Evolutionary conservation across 23 red algal genomes (phyloP), one percentile per base, ranked within the genome.

Genomic region (Gracilaria gracilis): DNA sequence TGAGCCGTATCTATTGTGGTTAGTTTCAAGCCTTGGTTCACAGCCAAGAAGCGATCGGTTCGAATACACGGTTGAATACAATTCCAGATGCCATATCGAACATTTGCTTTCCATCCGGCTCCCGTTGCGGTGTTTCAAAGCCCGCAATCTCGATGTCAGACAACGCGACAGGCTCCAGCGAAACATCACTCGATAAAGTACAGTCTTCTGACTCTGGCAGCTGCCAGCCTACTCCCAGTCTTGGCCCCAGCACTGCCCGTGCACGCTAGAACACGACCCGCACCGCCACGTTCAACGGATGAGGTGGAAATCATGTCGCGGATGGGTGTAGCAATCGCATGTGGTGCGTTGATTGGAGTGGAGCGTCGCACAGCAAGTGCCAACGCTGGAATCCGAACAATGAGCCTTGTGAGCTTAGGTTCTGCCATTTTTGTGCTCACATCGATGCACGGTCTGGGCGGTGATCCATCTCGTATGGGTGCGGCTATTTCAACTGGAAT

Each of bases 401-500:
- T 96, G 53, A 73, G 42, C 24, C 84, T 96, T 46, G 86, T 90
- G 19, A 75, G 58, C 0, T 48, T 96, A 7, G 94, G 94, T 1
- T 47, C 87, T 55, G 81, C 82, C 14, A 90, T 84, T 61, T 96
- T 96, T 61, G 84, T 88, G 5, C 71, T 96, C 15, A 83, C 71
- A 0, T 66, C 66, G 32, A 16, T 96, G 27, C 71, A 80, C 40
- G 91, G 91, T 1, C 85, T 96, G 21, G 50, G 54, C 24, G 94
- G 94, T 16, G 94, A 91, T 73, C 65, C 94, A 15, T 27, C 48
- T 23, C 79, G 94, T 6, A 90, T 96, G 81, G 86, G 67, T 9
- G 94, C 94, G 0, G 79, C 77, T 13, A 87, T 96, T 32, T 67
- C 88, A n/a, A 84, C 79, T 4, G 94, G 94, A 8, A 90, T 96